Evolutionary conservation across 192 early-diverging fungal species (phyloP), one percentile per base, ranked within the genome.

Genomic region (Coemansia sp.): DNA sequence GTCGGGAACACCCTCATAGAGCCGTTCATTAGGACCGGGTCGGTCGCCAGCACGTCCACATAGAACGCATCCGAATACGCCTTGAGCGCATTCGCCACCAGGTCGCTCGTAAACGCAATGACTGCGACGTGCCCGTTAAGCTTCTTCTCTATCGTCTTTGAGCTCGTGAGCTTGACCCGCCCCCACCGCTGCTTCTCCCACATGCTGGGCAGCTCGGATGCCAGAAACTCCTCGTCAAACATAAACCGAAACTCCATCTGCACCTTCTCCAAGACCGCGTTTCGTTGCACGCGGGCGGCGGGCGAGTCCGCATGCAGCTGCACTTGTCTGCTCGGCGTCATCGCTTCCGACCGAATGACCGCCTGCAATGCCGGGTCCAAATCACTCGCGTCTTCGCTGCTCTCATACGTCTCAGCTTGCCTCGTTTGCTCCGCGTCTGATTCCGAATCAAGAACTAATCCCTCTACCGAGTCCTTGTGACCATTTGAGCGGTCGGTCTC

Each of bases 341-440:
- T n/a, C 10, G 16, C 52, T 14, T 20, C 30, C 1, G 55, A 21
- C 43, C 60, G 4, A 5, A 57, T 26, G 17, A 68, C 69, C 1
- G 72, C 77, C 3, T 52, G 65, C 21, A 83, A 41, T 2, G 80
- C 72, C 6, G 82, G 82, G 48, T 83, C 82, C 23, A 83, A 57
- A 15, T 66, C 67, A 1, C 44, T 28, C 1, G 49, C 4, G 4
- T 26, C 23, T 4, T 26, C 23, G 4, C 23, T 26, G 23, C 23
- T 37, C 14, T 48, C 58, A 28, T 23, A 20, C 11, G 37, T 40
- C 26, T 34, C 30, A 2, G 16, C 5, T 7, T 12, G 12, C 46
- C 34, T 17, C 34, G 39, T 14, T 2, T 11, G 20, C 37, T 32
- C 26, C 39, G 18, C n/a, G 6, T 12, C 37, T 2, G 53, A 50